Base-by-base conservation (phyloP, 2,329 filamentous ascomycete genomes). In the Fragosphaeria purpurea region DNA sequence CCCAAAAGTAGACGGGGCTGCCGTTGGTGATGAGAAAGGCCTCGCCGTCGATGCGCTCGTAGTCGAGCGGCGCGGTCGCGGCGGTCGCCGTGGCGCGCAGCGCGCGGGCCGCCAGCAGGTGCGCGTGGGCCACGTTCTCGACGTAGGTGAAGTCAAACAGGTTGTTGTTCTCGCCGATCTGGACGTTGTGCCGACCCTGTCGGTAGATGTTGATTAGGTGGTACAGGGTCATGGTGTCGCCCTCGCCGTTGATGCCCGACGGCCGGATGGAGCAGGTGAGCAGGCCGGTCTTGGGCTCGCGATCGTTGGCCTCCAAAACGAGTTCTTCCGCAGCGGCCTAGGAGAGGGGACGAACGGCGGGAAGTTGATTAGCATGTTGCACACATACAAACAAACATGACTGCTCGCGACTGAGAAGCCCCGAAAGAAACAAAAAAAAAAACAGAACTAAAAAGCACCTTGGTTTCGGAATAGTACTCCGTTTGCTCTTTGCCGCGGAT, bases 21-120 rank as follows among this genome's bases (percentile, higher is more conserved):
- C 89, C 87, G 66, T 97, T 97, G 52, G 88, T 93, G 62, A 97
- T 80, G 69, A 95, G 82, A 71, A 97, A 91, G 47, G 83, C 83
- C 65, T 96, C 83, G 53, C 91, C 93, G 63, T 90, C 86, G 46
- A 90, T 81, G 53, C 76, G 76, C 70, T 88, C 85, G 67, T 81
- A 70, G 67, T 86, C 80, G 39, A 87, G 75, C n/a, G 82, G 82
- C 0, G 75, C 73, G 22, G 78, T 82, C 49, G 72, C 67, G 37
- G 65, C 55, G n/a, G 76, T 70, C 52, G 74, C 68, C 1, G 80
- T 82, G 50, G 74, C 72, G 44, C 93, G 75, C 41, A 95, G 79
- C 51, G 83, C 84, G 55, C 76, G 76, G 5, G 85, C 81, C 38
- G 89, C 89, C 46, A 96, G 83, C 43, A 94, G 74, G 68, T 97